Evolutionary conservation across 2,329 filamentous ascomycete genomes (phyloP), one percentile per base, ranked within the genome.

Genomic region (Cladosporium sp.): DNA sequence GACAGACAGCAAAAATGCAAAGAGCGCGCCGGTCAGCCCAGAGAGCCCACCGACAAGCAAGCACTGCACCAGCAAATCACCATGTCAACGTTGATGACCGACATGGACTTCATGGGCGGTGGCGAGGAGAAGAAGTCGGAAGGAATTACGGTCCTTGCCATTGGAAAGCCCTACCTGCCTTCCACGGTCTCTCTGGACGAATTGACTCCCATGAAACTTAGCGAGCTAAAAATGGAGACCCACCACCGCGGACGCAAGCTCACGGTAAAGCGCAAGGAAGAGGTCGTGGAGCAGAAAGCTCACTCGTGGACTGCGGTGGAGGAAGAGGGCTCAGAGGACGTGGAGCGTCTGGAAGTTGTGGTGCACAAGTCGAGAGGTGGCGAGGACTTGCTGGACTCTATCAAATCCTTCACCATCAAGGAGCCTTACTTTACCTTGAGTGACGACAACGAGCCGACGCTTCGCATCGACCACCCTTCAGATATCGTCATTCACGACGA

Each of bases 311-410:
- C 56, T 5, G 49, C 65, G n/a, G 62, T 70, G 0, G 62, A 67
- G 38, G 56, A 56, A 13, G 61, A 59, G 2, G 59, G 57, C 4
- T 49, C 56, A 3, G 56, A 48, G 3, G 57, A 59, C 3, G 61
- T 50, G 4, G 57, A 58, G 47, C 50, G 57, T 7, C 29, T 59
- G 43, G 57, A 59, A 25, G 38, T 58, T 0, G 66, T 59, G 25
- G 43, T 72, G 16, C 69, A 71, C 35, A 69, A 65, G 41, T 53
- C 41, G 7, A 53, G 42, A 12, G 50, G 51, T 29, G 64, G 65
- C 0, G 38, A 59, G 19, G 68, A 72, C 7, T 38, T 66, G 1
- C 50, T 72, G 5, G 67, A 70, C 11, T 55, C 49, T 1, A 53
- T 46, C 16, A 43, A 49, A 25, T 29, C 52, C 2, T 59, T 64